phyloP scores from a whole-genome alignment of 208 protist species.

The Crithidia expoeki region DNA sequence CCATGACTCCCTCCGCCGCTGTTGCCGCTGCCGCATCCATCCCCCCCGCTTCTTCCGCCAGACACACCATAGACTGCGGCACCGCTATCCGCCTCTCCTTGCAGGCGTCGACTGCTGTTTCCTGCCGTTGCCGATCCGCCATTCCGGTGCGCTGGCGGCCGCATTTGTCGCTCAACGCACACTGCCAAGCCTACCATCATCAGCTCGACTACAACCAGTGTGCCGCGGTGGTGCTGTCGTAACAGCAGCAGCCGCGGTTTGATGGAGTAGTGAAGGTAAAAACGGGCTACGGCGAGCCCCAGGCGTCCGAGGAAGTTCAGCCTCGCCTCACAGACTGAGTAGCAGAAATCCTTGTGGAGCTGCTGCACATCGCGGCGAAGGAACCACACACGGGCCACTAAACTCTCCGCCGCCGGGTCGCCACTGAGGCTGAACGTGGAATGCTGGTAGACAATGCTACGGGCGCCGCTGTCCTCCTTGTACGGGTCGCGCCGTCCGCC shows the following conservation, averaged over 20 bases:
- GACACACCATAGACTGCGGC: too few relatives aligned
- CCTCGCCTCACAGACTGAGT: slow-evolving; percentile 43
- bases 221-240: slow-evolving; percentile 17
- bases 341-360: slow-evolving; percentile 43
- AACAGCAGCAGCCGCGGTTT: slow-evolving; percentile 25
- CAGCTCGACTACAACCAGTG: slow-evolving; percentile 24
- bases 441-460: slow-evolving; percentile 14
- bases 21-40: background rate
- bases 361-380: slow-evolving; percentile 29
- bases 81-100: too few relatives aligned
- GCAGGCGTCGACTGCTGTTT: background rate
- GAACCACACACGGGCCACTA: slow-evolving; percentile 39
- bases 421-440: slow-evolving; percentile 28
- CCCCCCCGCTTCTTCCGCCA: too few relatives aligned
- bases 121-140: background rate
- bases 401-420: slow-evolving; percentile 19
- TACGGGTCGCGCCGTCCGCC: slow-evolving; percentile 3
- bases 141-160: background rate
- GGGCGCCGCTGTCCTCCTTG: slow-evolving; percentile 15
- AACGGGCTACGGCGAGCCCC: slow-evolving; percentile 23
- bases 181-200: slow-evolving; percentile 28
- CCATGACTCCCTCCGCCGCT: background rate
- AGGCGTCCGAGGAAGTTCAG: slow-evolving; percentile 27
- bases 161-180: slow-evolving; percentile 29
- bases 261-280: slow-evolving; percentile 30